These are phyloP conservation scores for Aspergillus pseudoviridinutans DNA, from an alignment of 2,329 filamentous ascomycete species.

Conservation along the genomic window DNA sequence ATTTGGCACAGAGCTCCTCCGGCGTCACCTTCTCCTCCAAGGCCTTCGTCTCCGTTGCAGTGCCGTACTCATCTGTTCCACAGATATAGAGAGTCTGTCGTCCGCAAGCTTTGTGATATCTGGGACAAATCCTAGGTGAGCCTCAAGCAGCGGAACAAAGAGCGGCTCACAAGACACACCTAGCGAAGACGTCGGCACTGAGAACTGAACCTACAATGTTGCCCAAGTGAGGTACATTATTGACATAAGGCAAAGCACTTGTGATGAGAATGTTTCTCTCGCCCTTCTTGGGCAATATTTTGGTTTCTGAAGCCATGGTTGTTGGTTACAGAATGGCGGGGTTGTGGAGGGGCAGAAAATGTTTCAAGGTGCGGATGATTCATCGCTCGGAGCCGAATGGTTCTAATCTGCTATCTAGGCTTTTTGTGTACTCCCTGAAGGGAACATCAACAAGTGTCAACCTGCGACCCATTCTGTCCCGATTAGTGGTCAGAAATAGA, in stretches of 20 bases:
- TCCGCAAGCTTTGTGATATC: constrained; percentile 75
- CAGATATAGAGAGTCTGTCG: constrained; percentile 80
- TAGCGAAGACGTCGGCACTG: constrained; percentile 78
- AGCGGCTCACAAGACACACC: constrained; percentile 57
- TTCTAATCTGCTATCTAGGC: constrained; percentile 59
- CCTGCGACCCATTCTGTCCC: background rate
- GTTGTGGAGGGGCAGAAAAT: constrained; percentile 15
- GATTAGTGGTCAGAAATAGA: no score
- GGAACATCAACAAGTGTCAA: constrained; percentile 48
- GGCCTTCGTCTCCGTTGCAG: constrained; percentile 92
- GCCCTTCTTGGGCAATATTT: constrained; percentile 62
- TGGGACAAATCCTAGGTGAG: constrained; percentile 26
- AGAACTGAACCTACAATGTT: constrained; percentile 86
- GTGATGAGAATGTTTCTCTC: constrained; percentile 88
- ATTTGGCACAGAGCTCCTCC: constrained; percentile 83
- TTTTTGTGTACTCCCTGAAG: constrained; percentile 52
- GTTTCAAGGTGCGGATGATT: constrained; percentile 14
- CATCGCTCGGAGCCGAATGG: constrained; percentile 29
- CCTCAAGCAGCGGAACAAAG: constrained; percentile 28
- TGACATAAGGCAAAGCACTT: constrained; percentile 83
- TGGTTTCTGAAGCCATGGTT: constrained; percentile 27
- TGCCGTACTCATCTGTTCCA: constrained; percentile 91
- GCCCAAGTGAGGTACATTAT: constrained; percentile 76
- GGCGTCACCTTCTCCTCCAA: constrained; percentile 82
- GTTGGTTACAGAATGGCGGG: constrained; percentile 12